These are phyloP conservation scores for Arthrobotrys sphaeroides DNA, from an alignment of 2,329 filamentous ascomycete species.

Conservation along the genomic window DNA sequence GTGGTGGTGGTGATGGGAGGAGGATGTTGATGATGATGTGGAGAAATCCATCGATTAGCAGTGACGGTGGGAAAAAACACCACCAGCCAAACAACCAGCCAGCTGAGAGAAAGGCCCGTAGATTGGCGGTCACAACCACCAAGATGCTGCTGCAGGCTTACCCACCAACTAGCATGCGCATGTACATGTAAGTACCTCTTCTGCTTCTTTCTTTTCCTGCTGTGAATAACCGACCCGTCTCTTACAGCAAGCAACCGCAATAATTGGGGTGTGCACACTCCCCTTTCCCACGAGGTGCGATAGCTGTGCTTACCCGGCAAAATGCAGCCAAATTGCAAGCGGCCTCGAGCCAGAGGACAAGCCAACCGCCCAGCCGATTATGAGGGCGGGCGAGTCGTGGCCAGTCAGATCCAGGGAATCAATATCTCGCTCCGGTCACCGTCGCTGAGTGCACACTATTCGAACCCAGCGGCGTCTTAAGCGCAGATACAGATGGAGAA, in stretches of 20 bases:
- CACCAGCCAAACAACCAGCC: slow-evolving; percentile 21
- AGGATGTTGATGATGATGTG: slow-evolving; percentile 44
- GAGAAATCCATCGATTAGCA: slow-evolving; percentile 48
- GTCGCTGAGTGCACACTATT: slow-evolving; percentile 22
- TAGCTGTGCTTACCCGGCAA: slow-evolving; percentile 44
- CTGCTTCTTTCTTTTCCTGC: slow-evolving; percentile 1
- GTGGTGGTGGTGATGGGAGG: slow-evolving; percentile 16
- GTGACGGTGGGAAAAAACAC: slow-evolving; percentile 16
- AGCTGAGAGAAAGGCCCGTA: slow-evolving; percentile 40
- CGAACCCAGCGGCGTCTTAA: slow-evolving; percentile 20
- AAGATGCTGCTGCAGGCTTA: too few species aligned
- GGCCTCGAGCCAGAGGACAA: slow-evolving; percentile 14
- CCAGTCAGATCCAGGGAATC: slow-evolving; percentile 40
- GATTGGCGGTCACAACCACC: slow-evolving; percentile 26
- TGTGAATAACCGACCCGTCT: slow-evolving; percentile 42
- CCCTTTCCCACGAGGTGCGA: slow-evolving; percentile 26
- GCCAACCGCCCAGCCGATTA: slow-evolving; percentile 49
- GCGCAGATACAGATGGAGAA: slow-evolving; percentile 22
- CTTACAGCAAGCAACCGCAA: neutral
- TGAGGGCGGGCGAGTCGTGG: slow-evolving; percentile 33
- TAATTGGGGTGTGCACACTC: slow-evolving; percentile 22
- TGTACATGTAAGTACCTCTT: neutral
- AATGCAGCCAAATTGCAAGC: slow-evolving; percentile 42
- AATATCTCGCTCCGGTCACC: slow-evolving; percentile 34
- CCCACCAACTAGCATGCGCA: slow-evolving; percentile 1